Percentiles rank a stretch among this genome's conserved stretches.
Conservation (phyloP, 2,329 filamentous ascomycete species). For the Diaporthe longicolla region DNA sequence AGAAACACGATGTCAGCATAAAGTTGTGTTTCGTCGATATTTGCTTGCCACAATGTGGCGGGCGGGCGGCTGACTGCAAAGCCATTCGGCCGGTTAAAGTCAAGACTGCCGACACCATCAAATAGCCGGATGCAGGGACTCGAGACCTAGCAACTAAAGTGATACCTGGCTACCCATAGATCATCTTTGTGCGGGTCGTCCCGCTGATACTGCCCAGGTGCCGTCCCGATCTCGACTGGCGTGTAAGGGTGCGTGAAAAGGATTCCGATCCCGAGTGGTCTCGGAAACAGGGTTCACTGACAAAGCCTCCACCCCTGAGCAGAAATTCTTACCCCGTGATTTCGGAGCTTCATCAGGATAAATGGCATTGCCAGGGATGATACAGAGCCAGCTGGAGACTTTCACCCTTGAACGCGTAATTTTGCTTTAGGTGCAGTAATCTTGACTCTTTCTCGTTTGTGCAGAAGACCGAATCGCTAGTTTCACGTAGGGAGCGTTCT, state of each 20-base stretch:
- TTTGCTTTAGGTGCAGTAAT: too few species aligned
- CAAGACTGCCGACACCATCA: neutral
- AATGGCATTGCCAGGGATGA: neutral
- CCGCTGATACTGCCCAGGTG: neutral
- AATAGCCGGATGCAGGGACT: neutral
- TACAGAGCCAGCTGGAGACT: too few species aligned
- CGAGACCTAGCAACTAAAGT: neutral
- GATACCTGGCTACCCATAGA: neutral
- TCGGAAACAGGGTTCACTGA: neutral
- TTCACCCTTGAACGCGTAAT: too few species aligned
- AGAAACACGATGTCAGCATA: neutral
- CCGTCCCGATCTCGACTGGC: neutral
- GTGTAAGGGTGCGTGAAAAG: neutral
- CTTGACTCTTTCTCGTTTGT: too few species aligned
- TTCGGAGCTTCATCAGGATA: neutral
- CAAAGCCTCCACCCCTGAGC: neutral
- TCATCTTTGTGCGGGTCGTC: neutral
- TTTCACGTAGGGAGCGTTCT: neutral
- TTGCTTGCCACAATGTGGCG: neutral
- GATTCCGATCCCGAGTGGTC: neutral
- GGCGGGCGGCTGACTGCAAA: neutral
- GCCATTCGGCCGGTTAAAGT: neutral
- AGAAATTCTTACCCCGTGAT: neutral
- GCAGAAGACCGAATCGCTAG: too few species aligned
- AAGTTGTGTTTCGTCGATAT: neutral